Evolutionary conservation across 2,329 filamentous ascomycete genomes (phyloP).

Genomic region (Ophiosphaerella narmari): DNA sequence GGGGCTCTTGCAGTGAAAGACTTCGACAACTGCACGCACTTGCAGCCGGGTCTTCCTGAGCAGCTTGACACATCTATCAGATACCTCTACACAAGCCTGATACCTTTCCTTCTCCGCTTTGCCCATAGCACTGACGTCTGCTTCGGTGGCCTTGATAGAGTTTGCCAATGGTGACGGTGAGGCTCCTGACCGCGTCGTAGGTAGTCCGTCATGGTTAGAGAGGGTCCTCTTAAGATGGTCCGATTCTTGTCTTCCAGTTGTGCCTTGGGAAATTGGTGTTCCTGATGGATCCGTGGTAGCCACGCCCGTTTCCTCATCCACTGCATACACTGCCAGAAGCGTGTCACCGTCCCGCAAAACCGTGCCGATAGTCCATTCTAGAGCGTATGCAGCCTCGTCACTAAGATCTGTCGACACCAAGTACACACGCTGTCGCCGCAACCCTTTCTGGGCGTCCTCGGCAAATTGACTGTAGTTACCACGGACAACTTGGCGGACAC

Average conservation of each 20-base stretch:
- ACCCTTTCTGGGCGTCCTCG: slow-evolving; percentile 76
- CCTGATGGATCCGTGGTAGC: slow-evolving; percentile 57
- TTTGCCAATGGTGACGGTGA: slow-evolving; percentile 43
- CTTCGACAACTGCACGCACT: slow-evolving; percentile 90
- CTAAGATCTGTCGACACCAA: slow-evolving; percentile 95
- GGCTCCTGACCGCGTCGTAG: slow-evolving; percentile 32
- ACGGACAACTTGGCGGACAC: slow-evolving; percentile 86
- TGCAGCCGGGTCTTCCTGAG: slow-evolving; percentile 90
- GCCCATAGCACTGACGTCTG: slow-evolving; percentile 48
- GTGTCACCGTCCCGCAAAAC: slow-evolving; percentile 94
- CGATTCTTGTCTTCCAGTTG: slow-evolving; percentile 72
- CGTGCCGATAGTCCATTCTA: slow-evolving; percentile 97
- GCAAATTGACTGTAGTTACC: slow-evolving; percentile 81
- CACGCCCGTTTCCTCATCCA: slow-evolving; percentile 75
- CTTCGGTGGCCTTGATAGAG: slow-evolving; percentile 40
- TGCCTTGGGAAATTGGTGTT: slow-evolving; percentile 71
- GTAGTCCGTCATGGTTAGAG: slow-evolving; percentile 47
- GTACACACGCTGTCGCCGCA: slow-evolving; percentile 83
- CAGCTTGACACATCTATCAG: slow-evolving; percentile 80
- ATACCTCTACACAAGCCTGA: slow-evolving; percentile 81
- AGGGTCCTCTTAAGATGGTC: slow-evolving; percentile 72
- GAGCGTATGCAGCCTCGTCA: slow-evolving; percentile 88
- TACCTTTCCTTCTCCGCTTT: slow-evolving; percentile 76
- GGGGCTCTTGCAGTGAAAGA: slow-evolving; percentile 97
- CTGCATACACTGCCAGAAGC: slow-evolving; percentile 87